Evolutionary conservation across 495 filamentous ascomycete species (phyloP), one percentile per base, ranked within the genome.

Genomic region (Aspergillus saccharolyticus): DNA sequence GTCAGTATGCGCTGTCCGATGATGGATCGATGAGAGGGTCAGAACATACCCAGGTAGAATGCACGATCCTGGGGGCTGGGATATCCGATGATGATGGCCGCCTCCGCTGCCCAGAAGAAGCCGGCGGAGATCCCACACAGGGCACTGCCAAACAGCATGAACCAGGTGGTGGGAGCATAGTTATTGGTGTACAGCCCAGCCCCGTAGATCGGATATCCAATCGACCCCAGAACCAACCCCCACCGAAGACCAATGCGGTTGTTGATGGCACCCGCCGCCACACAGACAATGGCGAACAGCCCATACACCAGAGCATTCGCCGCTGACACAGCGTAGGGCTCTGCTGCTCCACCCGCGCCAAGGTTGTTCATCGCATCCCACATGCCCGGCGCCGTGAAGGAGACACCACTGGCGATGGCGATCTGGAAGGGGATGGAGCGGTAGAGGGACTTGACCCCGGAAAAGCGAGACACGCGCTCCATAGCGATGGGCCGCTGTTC

Each of bases 131-230:
- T 75, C 51, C 85, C 85, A 61, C 84, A 87, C 39, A 83, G 65
- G 5, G 81, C 83, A 19, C 82, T 81, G n/a, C 85, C 84, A 52
- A 87, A 72, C 25, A 86, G 74, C 21, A 84, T 74, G 19, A 86
- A 74, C 85, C 85, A 87, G 50, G 82, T 77, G 25, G 72, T 85
- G 12, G 82, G 78, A 58, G 74, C 83, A 28, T 83, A 76, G 66
- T 84, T 87, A 60, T 88, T 88, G 52, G 78, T 80, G 64, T 88
- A 87, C 1, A 88, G 68, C 17, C 82, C 83, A 14, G 83, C 85
- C 1, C 68, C 69, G 8, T 73, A 73, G 51, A 73, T 73, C 1
- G 70, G 70, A 52, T 73, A 73, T 14, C 68, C 70, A 21, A 73
- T 64, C 44, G 81, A 81, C 25, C 85, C 84, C 33, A 86, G 68